Conservation (phyloP, 2,329 filamentous ascomycete species). For the Talaromyces islandicus region DNA sequence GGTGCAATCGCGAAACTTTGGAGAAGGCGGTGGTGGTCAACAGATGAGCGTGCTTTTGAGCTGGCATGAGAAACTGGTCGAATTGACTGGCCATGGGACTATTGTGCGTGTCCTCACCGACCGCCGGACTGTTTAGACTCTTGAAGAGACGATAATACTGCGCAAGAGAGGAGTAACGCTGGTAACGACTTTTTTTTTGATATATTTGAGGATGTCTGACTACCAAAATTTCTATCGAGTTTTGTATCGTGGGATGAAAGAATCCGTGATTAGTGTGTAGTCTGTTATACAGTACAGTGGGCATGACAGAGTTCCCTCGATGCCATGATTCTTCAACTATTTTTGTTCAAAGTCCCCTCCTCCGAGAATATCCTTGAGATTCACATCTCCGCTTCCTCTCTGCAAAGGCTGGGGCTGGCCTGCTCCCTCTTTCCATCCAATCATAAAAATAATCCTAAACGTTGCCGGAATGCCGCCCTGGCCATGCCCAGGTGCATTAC, state of each 20-base stretch:
- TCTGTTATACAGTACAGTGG: not conserved
- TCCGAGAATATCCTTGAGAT: constrained; percentile 74
- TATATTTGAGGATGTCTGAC: constrained; percentile 3
- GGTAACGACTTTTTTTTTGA: constrained; percentile 3
- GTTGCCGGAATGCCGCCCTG: constrained; percentile 73
- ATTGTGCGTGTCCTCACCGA: constrained; percentile 96
- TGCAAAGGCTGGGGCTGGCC: constrained; percentile 73
- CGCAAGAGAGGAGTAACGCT: not conserved
- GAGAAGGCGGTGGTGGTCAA: constrained; percentile 66
- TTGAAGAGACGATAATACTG: no score
- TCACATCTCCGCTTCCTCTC: constrained; percentile 79
- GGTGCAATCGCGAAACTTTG: constrained; percentile 53
- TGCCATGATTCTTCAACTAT: not conserved
- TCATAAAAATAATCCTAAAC: constrained; percentile 96
- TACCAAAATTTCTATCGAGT: not conserved
- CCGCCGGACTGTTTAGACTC: constrained; percentile 70
- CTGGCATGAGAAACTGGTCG: constrained; percentile 98
- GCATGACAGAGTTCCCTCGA: not conserved
- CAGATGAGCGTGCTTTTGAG: constrained; percentile 95
- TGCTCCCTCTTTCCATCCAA: constrained; percentile 86
- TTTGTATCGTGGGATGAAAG: not conserved
- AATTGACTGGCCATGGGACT: constrained; percentile 84
- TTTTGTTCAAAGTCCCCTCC: constrained; percentile 32
- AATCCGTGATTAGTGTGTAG: not conserved
- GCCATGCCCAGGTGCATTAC: not conserved